Base-by-base conservation (phyloP, 2,329 filamentous ascomycete genomes). In the Pseudogymnoascus verrucosus region DNA sequence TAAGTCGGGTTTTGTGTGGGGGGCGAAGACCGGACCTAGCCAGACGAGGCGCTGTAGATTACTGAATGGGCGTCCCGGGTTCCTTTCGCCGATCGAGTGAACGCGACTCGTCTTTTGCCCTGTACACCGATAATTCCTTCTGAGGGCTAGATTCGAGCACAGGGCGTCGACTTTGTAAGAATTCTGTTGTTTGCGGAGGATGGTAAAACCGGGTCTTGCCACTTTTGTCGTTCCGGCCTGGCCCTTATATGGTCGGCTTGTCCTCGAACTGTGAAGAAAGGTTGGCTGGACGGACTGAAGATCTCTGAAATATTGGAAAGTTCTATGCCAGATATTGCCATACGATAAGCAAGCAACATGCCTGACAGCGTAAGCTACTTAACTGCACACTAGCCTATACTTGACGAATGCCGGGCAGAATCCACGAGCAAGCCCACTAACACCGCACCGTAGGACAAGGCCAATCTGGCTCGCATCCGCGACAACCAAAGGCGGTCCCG, bases 401-500 rank as follows among this genome's bases (percentile, higher is more conserved):
- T 57, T 57, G 51, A 57, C 28, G 11, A 34, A 57, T 57, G 51
- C 51, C 51, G 51, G 51, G 51, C 51, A 34, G 28, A 57, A 57
- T 57, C 51, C 51, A 34, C 47, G 51, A 57, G 51, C 51, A 57
- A 36, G 51, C 28, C 51, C 51, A 57, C 51, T 57, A 57, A 57
- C 51, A 57, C 51, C 51, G 51, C 51, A 57, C 28, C 51, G 47
- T 62, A 67, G 63, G 51, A 65, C 54, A 73, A 72, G 67, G 68
- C 68, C 42, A 74, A 76, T 62, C 71, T 75, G 36, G 81, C 83
- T 57, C 86, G 89, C 64, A 87, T 91, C 68, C 83, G 89, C 67
- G 87, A 92, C 70, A 93, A 92, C 70, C 89, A 92, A 73, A 82
- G 89, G 63, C 85, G 89, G 66, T 90, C 87, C n/a, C 85, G 89